Conservation (phyloP, 2,329 filamentous ascomycete genomes). For the Pseudocercospora macadamiae region DNA sequence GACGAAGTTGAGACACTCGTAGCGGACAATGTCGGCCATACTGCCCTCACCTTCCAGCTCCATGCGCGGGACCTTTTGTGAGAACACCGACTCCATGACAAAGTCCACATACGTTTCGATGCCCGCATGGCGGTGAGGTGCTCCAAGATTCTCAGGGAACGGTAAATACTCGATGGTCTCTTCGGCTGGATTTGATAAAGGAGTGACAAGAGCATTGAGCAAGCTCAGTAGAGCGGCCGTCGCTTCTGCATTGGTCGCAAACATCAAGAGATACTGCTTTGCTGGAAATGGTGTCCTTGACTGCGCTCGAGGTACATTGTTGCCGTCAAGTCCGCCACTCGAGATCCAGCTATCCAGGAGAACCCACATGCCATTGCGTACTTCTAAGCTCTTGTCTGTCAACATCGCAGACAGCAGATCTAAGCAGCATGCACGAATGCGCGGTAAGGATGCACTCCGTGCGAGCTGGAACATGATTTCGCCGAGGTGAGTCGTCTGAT, state of each 20-base stretch:
- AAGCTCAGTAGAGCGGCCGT: conserved; percentile 79
- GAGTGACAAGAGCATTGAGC: conserved; percentile 70
- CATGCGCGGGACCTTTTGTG: conserved; percentile 53
- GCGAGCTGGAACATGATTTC: conserved; percentile 78
- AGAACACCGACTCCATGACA: conserved; percentile 72
- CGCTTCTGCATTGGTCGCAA: conserved; percentile 36
- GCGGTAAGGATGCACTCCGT: conserved; percentile 73
- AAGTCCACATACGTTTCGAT: conserved; percentile 95
- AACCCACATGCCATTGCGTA: conserved; percentile 76
- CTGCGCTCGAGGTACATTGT: conserved; percentile 19
- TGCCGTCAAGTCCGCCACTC: conserved; percentile 44
- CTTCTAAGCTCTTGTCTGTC: conserved; percentile 68
- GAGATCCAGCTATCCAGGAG: conserved; percentile 79
- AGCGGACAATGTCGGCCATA: conserved; percentile 61
- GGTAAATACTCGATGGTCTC: conserved; percentile 72
- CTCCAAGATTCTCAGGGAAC: conserved; percentile 84
- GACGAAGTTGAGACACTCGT: conserved; percentile 83
- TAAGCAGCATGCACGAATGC: conserved; percentile 83
- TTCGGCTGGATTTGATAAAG: conserved; percentile 62
- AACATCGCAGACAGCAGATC: conserved; percentile 75
- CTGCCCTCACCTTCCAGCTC: conserved; percentile 70
- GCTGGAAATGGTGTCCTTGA: conserved; percentile 27
- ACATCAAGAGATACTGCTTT: conserved; percentile 36
- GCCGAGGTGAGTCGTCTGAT: conserved; percentile 68
- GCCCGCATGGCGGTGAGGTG: conserved; percentile 75